A percentile compares a stretch with the other conserved stretches of the same genome.
Evolutionary conservation across 2,329 filamentous ascomycete genomes (phyloP).

Genomic region (Verticillium klebahnii): DNA sequence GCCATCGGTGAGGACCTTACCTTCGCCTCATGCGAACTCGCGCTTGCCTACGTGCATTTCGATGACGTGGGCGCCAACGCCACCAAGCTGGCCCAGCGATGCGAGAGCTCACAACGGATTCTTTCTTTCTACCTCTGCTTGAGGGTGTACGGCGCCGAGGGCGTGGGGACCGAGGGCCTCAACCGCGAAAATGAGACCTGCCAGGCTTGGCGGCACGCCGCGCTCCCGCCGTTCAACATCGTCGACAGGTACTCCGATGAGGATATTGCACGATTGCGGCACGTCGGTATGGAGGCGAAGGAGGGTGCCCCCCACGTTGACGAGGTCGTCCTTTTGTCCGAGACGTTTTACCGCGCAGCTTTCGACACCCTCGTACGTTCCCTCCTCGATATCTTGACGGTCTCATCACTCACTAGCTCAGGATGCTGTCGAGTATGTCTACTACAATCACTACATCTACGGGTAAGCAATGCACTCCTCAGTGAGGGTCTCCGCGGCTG

Average conservation of each 20-base stretch:
- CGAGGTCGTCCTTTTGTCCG: slow-evolving; percentile 28
- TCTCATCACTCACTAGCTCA: slow-evolving; percentile 10
- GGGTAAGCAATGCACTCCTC: slow-evolving; percentile 20
- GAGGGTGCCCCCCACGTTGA: slow-evolving; percentile 10
- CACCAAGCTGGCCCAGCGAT: slow-evolving; percentile 14
- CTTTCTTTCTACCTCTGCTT: slow-evolving; percentile 33
- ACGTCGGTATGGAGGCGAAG: slow-evolving; percentile 22
- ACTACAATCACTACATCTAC: slow-evolving; percentile 28
- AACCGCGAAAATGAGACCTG: slow-evolving; percentile 27
- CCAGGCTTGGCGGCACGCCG: slow-evolving; percentile 9
- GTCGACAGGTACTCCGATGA: slow-evolving; percentile 27
- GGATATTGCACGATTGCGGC: slow-evolving; percentile 23
- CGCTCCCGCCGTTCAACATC: slow-evolving; percentile 28
- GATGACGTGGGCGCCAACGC: slow-evolving; percentile 19
- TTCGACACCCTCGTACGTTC: slow-evolving; percentile 31
- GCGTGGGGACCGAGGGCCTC: slow-evolving; percentile 18
- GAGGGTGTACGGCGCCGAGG: slow-evolving; percentile 25
- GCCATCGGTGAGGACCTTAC: slow-evolving; percentile 15
- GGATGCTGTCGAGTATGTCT: slow-evolving; percentile 30
- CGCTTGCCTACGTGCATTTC: slow-evolving; percentile 24
- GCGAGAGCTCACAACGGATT: slow-evolving; percentile 21
- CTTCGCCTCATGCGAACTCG: slow-evolving; percentile 25
- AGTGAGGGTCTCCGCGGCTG: neutral
- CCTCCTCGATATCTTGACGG: neutral
- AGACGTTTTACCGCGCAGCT: slow-evolving; percentile 26